These are phyloP conservation scores for Globisporangium echinulatum DNA, from an alignment of 352 stramenopile species.

Conservation along the genomic window DNA sequence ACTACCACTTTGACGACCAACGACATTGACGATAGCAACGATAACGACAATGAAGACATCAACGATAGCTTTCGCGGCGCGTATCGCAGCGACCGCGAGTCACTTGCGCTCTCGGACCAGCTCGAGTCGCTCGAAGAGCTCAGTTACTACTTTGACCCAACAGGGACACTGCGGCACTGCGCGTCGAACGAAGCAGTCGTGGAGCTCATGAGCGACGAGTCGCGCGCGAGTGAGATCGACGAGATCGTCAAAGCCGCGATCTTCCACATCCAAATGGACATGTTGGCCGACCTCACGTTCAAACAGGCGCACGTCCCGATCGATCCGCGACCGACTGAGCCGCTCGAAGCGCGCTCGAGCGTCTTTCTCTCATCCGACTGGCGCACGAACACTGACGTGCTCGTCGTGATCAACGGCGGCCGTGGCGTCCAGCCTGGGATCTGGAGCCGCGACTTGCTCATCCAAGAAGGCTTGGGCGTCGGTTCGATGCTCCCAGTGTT, in stretches of 20 bases:
- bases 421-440: slow-evolving; percentile 66
- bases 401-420: slow-evolving; percentile 68
- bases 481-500: slow-evolving; percentile 76
- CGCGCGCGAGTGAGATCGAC: slow-evolving; percentile 55
- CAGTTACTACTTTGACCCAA: slow-evolving; percentile 72
- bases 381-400: slow-evolving; percentile 44
- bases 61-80: not conserved
- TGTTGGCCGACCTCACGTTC: slow-evolving; percentile 70
- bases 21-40: slow-evolving; percentile 8
- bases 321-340: slow-evolving; percentile 45
- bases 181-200: slow-evolving; percentile 65
- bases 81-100: slow-evolving; percentile 19
- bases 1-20: slow-evolving; percentile 12
- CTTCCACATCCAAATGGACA: slow-evolving; percentile 83
- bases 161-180: slow-evolving; percentile 60
- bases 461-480: slow-evolving; percentile 68
- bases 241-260: slow-evolving; percentile 80
- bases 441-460: slow-evolving; percentile 70
- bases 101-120: slow-evolving; percentile 51
- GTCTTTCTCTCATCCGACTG: slow-evolving; percentile 71
- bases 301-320: slow-evolving; percentile 66
- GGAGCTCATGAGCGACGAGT: slow-evolving; percentile 74
- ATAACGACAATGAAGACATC: slow-evolving; percentile 8
- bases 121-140: slow-evolving; percentile 74
- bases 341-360: slow-evolving; percentile 60